Percentiles rank a stretch among this genome's conserved stretches.
Conservation (phyloP, 108 stramenopile genomes). For the Discostella pseudostelligera region DNA sequence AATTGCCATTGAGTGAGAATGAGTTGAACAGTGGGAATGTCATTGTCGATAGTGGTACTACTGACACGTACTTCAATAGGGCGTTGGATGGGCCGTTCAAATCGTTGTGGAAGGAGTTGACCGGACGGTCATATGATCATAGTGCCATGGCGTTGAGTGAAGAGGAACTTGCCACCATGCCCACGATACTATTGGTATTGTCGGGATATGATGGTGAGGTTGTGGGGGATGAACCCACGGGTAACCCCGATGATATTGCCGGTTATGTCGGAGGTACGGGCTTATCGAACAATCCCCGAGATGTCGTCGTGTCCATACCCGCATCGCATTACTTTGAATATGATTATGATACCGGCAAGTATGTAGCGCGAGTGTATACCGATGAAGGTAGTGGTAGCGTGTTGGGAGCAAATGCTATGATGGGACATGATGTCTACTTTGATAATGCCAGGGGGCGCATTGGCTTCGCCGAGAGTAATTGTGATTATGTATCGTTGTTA, state of each 20-base stretch:
- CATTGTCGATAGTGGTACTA: constrained; percentile 97
- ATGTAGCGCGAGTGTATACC: constrained; percentile 73
- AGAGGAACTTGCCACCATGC: constrained; percentile 66
- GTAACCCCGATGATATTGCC: constrained; percentile 25
- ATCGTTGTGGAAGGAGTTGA: constrained; percentile 55
- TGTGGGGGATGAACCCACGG: constrained; percentile 39
- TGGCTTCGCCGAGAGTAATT: constrained; percentile 89
- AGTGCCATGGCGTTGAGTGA: constrained; percentile 38
- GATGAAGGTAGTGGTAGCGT: constrained; percentile 82
- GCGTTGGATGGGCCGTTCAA: constrained; percentile 56
- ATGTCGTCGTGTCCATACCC: constrained; percentile 81
- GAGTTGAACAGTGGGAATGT: constrained; percentile 73
- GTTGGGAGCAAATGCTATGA: constrained; percentile 94
- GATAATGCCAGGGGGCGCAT: constrained; percentile 72
- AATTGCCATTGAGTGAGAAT: constrained; percentile 22
- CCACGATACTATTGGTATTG: constrained; percentile 84
- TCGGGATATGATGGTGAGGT: constrained; percentile 34
- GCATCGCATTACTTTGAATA: constrained; percentile 82
- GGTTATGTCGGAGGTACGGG: constrained; percentile 53
- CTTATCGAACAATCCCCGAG: constrained; percentile 57
- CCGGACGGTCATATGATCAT: constrained; percentile 55
- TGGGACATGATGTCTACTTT: constrained; percentile 92
- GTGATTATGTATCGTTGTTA: constrained; percentile 66
- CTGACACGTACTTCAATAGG: constrained; percentile 90
- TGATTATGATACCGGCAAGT: constrained; percentile 48